Percentiles rank a stretch among this genome's conserved stretches.
phyloP scores from a whole-genome alignment of 106 monocot species.

The Dioscorea dumetorum region DNA sequence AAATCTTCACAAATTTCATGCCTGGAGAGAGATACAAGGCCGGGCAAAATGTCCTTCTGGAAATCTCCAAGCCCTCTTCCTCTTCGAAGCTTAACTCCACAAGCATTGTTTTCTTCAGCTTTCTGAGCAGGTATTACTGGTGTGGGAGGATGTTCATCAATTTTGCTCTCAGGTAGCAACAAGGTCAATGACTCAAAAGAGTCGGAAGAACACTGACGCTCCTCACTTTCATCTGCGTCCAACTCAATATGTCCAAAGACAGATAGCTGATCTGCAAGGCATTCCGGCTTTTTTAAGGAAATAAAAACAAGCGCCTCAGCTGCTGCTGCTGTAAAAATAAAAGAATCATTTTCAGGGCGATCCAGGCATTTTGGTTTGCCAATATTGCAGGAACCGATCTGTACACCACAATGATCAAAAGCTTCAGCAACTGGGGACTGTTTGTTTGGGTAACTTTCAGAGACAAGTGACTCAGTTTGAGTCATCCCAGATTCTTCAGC shows the following conservation, averaged over 20 bases:
- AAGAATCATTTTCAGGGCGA: constrained; percentile 14
- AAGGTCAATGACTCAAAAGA: constrained; percentile 59
- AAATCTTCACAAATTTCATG: constrained; percentile 85
- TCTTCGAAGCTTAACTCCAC: constrained; percentile 37
- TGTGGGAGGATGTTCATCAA: constrained; percentile 15
- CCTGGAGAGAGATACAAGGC: constrained; percentile 73
- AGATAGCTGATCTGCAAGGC: background rate
- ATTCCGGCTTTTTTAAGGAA: constrained; percentile 5
- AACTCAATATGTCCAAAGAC: background rate
- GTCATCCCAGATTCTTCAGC: background rate
- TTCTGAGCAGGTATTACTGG: background rate
- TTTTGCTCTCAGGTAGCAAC: constrained; percentile 32
- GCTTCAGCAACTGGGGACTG: background rate
- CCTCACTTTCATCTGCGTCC: constrained; percentile 3
- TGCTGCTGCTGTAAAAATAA: constrained; percentile 37
- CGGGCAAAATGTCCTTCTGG: constrained; percentile 73
- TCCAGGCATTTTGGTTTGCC: background rate
- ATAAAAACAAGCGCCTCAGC: constrained; percentile 46
- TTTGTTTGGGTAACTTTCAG: constrained; percentile 4
- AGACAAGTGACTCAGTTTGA: background rate
- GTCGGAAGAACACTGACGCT: constrained; percentile 41
- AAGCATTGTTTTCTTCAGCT: constrained; percentile 2
- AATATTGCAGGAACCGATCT: background rate
- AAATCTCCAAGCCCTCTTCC: constrained; percentile 68
- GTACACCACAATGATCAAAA: background rate